phyloP scores from a whole-genome alignment of 2,329 filamentous ascomycete genomes.

The Lasiodiplodia citricola region DNA sequence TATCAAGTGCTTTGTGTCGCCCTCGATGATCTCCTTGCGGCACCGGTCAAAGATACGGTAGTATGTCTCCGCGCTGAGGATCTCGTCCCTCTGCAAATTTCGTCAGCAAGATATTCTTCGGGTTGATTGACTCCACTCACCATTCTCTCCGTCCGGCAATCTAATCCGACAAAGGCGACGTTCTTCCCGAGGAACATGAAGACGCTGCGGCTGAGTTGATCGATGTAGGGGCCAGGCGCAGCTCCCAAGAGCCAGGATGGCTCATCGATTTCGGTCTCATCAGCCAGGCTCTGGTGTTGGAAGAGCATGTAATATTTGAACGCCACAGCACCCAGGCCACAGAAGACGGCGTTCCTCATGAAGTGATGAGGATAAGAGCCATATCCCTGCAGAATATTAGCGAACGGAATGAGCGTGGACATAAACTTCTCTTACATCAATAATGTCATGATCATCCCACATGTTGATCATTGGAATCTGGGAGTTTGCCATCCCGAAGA shows the following conservation, averaged over 20 bases:
- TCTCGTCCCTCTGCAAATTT: slow-evolving; percentile 64
- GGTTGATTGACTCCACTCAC: not conserved
- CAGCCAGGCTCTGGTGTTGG: slow-evolving; percentile 86
- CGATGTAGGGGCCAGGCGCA: slow-evolving; percentile 85
- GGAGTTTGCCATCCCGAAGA: slow-evolving; percentile 89
- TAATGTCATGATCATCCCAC: slow-evolving; percentile 83
- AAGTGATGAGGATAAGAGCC: slow-evolving; percentile 92
- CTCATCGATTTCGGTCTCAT: slow-evolving; percentile 82
- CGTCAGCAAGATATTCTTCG: slow-evolving; percentile 29
- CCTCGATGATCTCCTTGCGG: slow-evolving; percentile 79
- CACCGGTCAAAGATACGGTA: slow-evolving; percentile 86
- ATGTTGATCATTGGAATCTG: slow-evolving; percentile 99
- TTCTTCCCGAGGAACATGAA: slow-evolving; percentile 83
- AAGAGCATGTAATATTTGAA: slow-evolving; percentile 99
- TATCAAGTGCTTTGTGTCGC: slow-evolving; percentile 86
- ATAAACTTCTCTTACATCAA: slow-evolving; percentile 40
- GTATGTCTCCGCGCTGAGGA: slow-evolving; percentile 81
- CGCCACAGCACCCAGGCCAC: slow-evolving; percentile 84
- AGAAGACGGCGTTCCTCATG: slow-evolving; percentile 89
- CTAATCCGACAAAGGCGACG: slow-evolving; percentile 82
- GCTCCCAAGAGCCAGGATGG: slow-evolving; percentile 89
- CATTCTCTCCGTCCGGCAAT: slow-evolving; percentile 89
- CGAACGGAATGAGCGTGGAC: slow-evolving; percentile 34
- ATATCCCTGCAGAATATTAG: slow-evolving; percentile 62
- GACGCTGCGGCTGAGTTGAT: slow-evolving; percentile 80